phyloP scores from a whole-genome alignment of 129 eudicot species.

The Flaveria linearis region DNA sequence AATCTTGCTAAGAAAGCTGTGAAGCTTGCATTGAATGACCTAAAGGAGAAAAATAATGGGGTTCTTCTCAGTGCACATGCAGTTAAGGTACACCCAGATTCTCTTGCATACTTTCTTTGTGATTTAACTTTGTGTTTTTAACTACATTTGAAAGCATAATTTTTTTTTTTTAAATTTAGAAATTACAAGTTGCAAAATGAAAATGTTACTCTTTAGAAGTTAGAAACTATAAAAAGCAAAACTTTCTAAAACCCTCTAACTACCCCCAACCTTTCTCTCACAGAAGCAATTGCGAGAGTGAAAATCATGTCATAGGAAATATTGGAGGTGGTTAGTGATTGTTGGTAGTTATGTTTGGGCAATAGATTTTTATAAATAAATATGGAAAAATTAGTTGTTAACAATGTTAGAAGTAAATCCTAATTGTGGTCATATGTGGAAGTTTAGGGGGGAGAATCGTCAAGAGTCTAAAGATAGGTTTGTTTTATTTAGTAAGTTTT shows the following conservation, averaged over 20 bases:
- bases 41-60: conserved; percentile 77
- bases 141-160: background rate
- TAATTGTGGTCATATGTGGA: no score
- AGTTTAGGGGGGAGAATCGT: no score
- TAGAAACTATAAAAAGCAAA: background rate
- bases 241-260: background rate
- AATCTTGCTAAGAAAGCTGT: conserved; percentile 64
- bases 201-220: background rate
- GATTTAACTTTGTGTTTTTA: background rate
- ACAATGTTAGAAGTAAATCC: no score
- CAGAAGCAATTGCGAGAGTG: background rate
- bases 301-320: background rate
- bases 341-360: background rate
- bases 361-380: background rate
- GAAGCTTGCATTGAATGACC: conserved; percentile 63
- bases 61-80: conserved; percentile 80
- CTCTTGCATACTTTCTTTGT: conserved; percentile 8
- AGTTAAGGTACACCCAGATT: conserved; percentile 54
- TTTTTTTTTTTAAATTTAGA: background rate
- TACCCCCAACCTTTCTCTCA: background rate
- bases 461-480: no score
- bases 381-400: background rate
- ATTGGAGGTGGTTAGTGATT: background rate
- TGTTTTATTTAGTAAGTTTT: no score
- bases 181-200: conserved; percentile 16